Evolutionary conservation across 148 eudicot genomes (phyloP), one percentile per base, ranked within the genome.

Genomic region (Cornus florida): DNA sequence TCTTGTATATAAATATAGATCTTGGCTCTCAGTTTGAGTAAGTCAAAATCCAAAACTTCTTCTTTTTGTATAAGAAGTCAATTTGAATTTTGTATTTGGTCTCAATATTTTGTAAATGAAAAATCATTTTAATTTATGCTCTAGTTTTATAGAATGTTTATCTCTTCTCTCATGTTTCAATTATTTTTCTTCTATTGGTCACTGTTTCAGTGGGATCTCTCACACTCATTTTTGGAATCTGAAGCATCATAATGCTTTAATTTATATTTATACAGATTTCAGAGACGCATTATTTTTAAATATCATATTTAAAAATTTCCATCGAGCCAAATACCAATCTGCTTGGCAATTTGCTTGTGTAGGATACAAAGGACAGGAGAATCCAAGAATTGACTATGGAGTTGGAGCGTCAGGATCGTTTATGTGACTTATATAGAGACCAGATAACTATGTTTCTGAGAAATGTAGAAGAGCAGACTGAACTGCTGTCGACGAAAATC

Each of bases 401-500:
- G 64, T 67, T 76, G 79, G 72, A 76, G 79, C 79, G 65, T 23
- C 79, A 76, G 39, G 79, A 76, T 67, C 38, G 67, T 20, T 75
- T 75, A 41, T 75, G 78, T 22, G 70, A 67, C 70, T 32, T 46
- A 22, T 76, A 76, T 38, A 28, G 79, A 43, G 79, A 76, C 8
- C 79, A 76, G 14, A 76, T 76, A 48, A 32, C 38, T 66, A 46
- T 35, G 24, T 76, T 76, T 67, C 78, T 82, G 68, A 10, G 50
- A 59, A 60, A 53, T 22, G 48, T 82, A 9, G 74, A 82, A 74
- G 77, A 82, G 67, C 77, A 82, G 69, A 77, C 81, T 11, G 81
- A 82, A 69, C 48, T 67, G 28, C 39, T 77, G 43, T 82, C 84
- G 28, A 32, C 72, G 13, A 82, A 82, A 82, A 77, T 77, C 39